These are phyloP conservation scores for Lanzia echinophila DNA, from an alignment of 2,329 filamentous ascomycete genomes.

Conservation along the genomic window DNA sequence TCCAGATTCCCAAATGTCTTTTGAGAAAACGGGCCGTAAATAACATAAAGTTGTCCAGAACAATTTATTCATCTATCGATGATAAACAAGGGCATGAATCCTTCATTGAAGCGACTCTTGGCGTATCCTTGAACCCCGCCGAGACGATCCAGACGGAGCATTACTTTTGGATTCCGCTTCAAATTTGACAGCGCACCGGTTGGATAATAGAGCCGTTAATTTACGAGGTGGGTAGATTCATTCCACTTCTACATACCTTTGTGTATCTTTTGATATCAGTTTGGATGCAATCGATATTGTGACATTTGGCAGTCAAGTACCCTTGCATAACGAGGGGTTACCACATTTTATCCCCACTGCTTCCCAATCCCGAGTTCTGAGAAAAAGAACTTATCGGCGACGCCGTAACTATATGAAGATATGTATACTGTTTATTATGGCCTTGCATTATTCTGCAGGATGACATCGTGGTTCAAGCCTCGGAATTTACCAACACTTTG, in stretches of 20 bases:
- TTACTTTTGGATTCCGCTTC: slow-evolving; percentile 1
- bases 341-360: background rate
- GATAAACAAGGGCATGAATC: slow-evolving; percentile 9
- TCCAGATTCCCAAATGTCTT: background rate
- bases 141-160: slow-evolving; percentile 8
- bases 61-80: slow-evolving; percentile 5
- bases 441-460: slow-evolving; percentile 1
- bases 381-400: background rate
- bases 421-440: background rate
- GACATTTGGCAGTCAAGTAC: background rate
- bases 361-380: background rate
- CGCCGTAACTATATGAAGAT: background rate
- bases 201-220: background rate
- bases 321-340: background rate
- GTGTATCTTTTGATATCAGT: background rate
- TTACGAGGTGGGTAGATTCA: slow-evolving; percentile 4
- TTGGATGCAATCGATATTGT: background rate
- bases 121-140: slow-evolving; percentile 2
- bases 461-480: background rate
- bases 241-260: slow-evolving; percentile 7
- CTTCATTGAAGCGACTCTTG: slow-evolving; percentile 2
- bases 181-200: background rate
- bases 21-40: background rate
- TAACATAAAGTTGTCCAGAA: background rate
- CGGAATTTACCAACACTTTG: background rate